Base-by-base conservation (phyloP, 208 protist genomes). In the Trypanosoma cruzi region DNA sequence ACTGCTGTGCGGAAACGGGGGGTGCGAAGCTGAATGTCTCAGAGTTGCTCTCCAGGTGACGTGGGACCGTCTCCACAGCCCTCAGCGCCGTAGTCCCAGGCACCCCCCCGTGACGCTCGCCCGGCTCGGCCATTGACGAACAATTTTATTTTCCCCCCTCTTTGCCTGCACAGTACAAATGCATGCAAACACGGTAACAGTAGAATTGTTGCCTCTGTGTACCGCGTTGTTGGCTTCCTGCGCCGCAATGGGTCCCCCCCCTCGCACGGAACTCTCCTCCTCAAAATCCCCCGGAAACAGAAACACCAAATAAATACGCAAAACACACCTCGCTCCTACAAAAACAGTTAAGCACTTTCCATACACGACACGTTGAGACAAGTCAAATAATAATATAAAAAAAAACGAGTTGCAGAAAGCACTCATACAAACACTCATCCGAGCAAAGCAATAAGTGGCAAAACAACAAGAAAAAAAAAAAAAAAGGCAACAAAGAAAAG, bases 1-100 rank as follows among this genome's bases (percentile, higher is more conserved):
- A 88, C 40, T 85, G 79, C 0, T 49, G 36, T 20, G 62, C 68
- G 29, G 66, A 87, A 14, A 32, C 71, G 4, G 83, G 73, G 1
- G 71, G 31, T 18, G 37, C 10, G 14, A 56, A 28, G 37, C 20
- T 18, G 66, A 69, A 16, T 52, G 34, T 29, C 50, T 68, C 40
- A 49, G 36, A 22, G 62, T 28, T 7, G 50, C 52, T 56, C 74
- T 46, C 10, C 37, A 49, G 18, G 1, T 4, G n/a, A 36, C 24
- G 26, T 49, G 31, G 36, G 49, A 28, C 48, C 8, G 22, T 48
- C 20, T 54, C 70, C 6, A 32, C 55, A 7, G 59, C 55, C 0
- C 55, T 46, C n/a, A 69, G 61, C 0, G 55, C 53, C 4, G 50
- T 64, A 36, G 73, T 7, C 26, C 72, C 64, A 14, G 73, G 73